Evolutionary conservation across 2,329 filamentous ascomycete species (phyloP), one percentile per base, ranked within the genome.

Genomic region (Drechslerella stenobrocha): DNA sequence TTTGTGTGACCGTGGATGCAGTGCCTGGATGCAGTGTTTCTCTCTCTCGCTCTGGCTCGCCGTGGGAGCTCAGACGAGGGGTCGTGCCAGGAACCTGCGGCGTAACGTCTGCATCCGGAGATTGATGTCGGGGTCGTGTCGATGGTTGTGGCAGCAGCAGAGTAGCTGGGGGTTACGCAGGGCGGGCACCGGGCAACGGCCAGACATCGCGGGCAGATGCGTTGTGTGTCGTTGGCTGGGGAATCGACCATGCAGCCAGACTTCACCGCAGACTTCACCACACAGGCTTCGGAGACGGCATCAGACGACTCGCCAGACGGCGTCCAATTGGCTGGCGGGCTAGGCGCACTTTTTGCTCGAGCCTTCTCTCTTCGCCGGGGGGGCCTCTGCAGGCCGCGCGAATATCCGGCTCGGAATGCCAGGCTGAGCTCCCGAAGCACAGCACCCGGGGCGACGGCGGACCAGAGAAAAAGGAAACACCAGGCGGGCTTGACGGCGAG

Each of bases 361-460:
- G n/a, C n/a, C n/a, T n/a, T n/a, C n/a, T n/a, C n/a, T n/a, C n/a
- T n/a, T n/a, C n/a, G n/a, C n/a, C n/a, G 22, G 42, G 26, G 20
- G 13, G n/a, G 35, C 5, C 13, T 26, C 8, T 47, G 23, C 30
- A 40, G 15, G 23, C 15, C 18, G 34, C 24, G 37, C 42, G 26
- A 50, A 42, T 65, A 57, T 51, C 60, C 60, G 60, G 52, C 60
- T 65, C 60, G 60, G 60, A 65, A 65, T 51, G 35, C 52, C 40
- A 65, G 52, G 46, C 60, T 65, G 44, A 57, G 35, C 52, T 65
- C 52, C 60, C 60, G 60, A 56, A 56, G 58, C 35, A 57, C 35
- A 9, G 22, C 23, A 26, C 42, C 52, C 42, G 40, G 37, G 20
- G 44, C 34, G 45, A 57, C 45, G 28, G 22, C 40, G 15, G 40